Base-by-base conservation (phyloP, 441 rosid species). In the Rhodomyrtus psidioides region DNA sequence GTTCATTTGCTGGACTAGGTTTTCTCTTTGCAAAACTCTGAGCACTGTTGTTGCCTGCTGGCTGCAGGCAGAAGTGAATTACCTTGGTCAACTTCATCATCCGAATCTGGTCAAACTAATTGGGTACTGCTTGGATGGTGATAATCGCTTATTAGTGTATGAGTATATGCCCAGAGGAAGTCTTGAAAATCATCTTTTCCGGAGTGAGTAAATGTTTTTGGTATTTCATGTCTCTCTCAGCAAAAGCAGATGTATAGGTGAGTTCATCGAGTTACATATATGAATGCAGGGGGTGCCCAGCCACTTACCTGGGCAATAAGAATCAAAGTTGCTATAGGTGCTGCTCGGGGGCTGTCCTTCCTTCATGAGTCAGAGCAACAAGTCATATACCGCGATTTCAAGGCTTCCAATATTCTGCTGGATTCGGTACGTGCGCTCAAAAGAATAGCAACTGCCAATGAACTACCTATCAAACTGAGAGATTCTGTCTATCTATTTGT, bases 351-450 rank as follows among this genome's bases (percentile, higher is more conserved):
- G 44, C 93, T 94, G 23, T 89, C 93, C 82, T 95, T 93, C 85
- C 86, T 94, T 86, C 96, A 95, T 19, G 94, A 94, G 49, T 89
- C 90, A 5, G 91, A 94, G 42, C 93, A 90, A 54, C 93, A 91
- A 87, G 90, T 95, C 90, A 94, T 95, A 83, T 94, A 90, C 74
- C 94, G 97, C 55, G 97, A 95, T 92, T 94, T 95, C 57, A 94
- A 95, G 92, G 88, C 97, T 84, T 89, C 94, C 57, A 95, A 95
- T 89, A 89, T 95, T 84, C 93, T 95, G 17, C 90, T 94, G 23
- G 97, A 95, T 90, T 89, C 92, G 85, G 97, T 92, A 90, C n/a
- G 90, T 83, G 55, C 16, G 6, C 27, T 82, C 26, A 34, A 65
- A 65, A 30, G 76, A 65, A 12, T 23, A 30, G 76, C 76, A 65